phyloP scores from a whole-genome alignment of 2,329 filamentous ascomycete species.

The Hypoxylon sp. region DNA sequence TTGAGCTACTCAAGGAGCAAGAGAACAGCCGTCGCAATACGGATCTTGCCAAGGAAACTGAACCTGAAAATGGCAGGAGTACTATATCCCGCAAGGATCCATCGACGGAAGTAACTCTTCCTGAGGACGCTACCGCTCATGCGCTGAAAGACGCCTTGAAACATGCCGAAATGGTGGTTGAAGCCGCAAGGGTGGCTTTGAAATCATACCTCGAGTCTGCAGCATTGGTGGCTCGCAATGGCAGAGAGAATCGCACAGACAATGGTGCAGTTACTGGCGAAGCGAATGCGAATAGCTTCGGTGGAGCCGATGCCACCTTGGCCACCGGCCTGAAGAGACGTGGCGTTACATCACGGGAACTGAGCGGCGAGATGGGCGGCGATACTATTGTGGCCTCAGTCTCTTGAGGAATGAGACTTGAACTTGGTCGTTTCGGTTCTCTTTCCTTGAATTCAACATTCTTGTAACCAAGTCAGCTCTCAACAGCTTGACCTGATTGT shows the following conservation, averaged over 20 bases:
- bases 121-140: constrained; percentile 58
- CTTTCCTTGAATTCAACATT: constrained; percentile 42
- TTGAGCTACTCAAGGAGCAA: constrained; percentile 65
- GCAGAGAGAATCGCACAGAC: not conserved
- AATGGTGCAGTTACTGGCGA: constrained; percentile 19
- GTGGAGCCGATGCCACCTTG: constrained; percentile 42
- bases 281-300: constrained; percentile 21
- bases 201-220: constrained; percentile 55
- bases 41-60: constrained; percentile 35
- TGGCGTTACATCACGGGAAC: constrained; percentile 67
- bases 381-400: constrained; percentile 61
- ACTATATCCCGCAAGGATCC: constrained; percentile 4
- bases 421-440: constrained; percentile 9
- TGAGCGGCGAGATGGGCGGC: constrained; percentile 74
- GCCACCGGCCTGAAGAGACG: constrained; percentile 54
- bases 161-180: constrained; percentile 64
- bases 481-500: constrained; percentile 34
- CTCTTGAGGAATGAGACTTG: constrained; percentile 13
- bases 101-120: constrained; percentile 10
- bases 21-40: constrained; percentile 31
- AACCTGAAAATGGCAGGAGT: constrained; percentile 43
- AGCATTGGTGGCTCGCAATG: constrained; percentile 12
- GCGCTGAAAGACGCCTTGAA: constrained; percentile 61
- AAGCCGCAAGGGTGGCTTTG: constrained; percentile 62
- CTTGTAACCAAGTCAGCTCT: constrained; percentile 27